phyloP scores from a whole-genome alignment of 2,329 filamentous ascomycete species.

The Orbilia javanica region DNA sequence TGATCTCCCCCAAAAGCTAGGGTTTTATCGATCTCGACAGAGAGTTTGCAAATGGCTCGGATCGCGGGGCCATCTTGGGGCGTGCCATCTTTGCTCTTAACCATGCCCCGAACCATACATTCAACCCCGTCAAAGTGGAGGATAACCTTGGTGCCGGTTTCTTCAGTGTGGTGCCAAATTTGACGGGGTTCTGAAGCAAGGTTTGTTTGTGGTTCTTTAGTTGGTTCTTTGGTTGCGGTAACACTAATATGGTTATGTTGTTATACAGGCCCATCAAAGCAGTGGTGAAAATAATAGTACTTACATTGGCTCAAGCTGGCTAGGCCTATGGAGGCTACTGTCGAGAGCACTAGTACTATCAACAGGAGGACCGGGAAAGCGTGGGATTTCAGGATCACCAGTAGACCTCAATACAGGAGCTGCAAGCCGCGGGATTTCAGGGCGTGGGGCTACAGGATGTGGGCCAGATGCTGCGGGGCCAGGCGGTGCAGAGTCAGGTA shows the following conservation, averaged over 20 bases:
- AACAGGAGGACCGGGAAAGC: not conserved
- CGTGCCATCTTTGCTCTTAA: constrained; percentile 29
- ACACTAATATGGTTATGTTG: not conserved
- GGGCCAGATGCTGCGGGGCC: not conserved
- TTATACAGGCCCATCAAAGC: not conserved
- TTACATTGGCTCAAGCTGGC: not conserved
- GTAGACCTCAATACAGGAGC: not conserved
- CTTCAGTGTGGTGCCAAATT: constrained; percentile 21
- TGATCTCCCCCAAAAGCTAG: constrained; percentile 27
- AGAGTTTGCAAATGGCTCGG: constrained; percentile 23
- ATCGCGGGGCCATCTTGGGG: not conserved
- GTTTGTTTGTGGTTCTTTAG: constrained; percentile 15
- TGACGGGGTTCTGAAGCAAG: not conserved
- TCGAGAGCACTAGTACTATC: not conserved
- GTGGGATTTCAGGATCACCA: not conserved
- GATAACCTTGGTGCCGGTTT: constrained; percentile 40
- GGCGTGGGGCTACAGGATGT: not conserved
- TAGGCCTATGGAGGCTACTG: not conserved
- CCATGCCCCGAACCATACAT: constrained; percentile 26
- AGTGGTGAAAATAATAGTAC: not conserved
- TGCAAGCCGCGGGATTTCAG: not conserved
- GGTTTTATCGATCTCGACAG: constrained; percentile 37
- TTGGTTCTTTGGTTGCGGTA: constrained; percentile 14
- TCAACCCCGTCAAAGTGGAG: constrained; percentile 43
- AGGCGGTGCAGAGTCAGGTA: not conserved